Percentiles rank a stretch among this genome's conserved stretches.
Conservation (phyloP, 352 stramenopile species). For the Globisporangium polare region DNA sequence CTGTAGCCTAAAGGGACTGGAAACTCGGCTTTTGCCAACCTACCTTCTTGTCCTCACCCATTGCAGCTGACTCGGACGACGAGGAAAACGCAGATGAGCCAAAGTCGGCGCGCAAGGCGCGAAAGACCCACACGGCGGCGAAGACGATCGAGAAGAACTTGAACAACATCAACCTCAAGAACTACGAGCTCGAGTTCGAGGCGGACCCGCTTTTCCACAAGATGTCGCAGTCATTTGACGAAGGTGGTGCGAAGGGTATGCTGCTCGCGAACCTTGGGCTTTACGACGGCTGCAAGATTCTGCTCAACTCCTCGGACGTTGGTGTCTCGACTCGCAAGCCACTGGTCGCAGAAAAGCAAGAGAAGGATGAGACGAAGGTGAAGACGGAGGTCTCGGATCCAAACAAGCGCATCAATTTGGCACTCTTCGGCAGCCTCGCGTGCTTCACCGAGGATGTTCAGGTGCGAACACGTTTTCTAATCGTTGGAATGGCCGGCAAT, state of each 20-base stretch:
- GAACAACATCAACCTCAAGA: slow-evolving; percentile 86
- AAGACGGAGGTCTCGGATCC: slow-evolving; percentile 18
- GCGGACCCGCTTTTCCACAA: slow-evolving; percentile 91
- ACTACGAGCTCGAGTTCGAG: slow-evolving; percentile 83
- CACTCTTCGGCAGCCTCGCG: slow-evolving; percentile 41
- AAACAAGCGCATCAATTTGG: slow-evolving; percentile 42
- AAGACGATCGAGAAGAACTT: slow-evolving; percentile 86
- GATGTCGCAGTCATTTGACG: slow-evolving; percentile 92
- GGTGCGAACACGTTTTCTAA: slow-evolving; percentile 18
- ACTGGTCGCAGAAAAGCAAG: slow-evolving; percentile 1
- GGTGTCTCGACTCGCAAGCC: slow-evolving; percentile 52
- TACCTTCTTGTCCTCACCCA: neutral
- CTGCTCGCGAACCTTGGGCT: slow-evolving; percentile 89
- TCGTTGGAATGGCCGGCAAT: neutral
- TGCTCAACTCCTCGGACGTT: slow-evolving; percentile 77
- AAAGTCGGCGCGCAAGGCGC: slow-evolving; percentile 32
- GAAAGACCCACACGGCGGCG: slow-evolving; percentile 38
- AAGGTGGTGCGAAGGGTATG: slow-evolving; percentile 90
- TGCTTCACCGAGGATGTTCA: slow-evolving; percentile 57
- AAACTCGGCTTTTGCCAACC: neutral
- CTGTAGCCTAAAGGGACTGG: neutral
- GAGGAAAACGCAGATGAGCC: slow-evolving; percentile 28
- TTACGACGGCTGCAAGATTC: slow-evolving; percentile 86
- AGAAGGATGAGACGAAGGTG: slow-evolving; percentile 19
- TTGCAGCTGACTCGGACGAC: slow-evolving; percentile 20